Conservation (phyloP, 2,329 filamentous ascomycete species). For the Pyricularia sp. region DNA sequence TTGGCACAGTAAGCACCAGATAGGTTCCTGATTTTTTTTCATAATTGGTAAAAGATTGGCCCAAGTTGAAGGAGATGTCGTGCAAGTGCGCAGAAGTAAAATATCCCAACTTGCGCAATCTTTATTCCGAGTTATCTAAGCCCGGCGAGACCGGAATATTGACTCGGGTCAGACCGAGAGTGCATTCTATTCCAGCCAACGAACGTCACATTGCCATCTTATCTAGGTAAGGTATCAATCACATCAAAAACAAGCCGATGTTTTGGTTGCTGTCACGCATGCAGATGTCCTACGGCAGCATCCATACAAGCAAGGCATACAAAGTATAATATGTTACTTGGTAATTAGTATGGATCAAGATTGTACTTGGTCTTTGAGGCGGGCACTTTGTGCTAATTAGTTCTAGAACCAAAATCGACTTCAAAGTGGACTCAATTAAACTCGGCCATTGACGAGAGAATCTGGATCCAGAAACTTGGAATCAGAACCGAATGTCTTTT, state of each 20-base stretch:
- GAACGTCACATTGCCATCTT: constrained; percentile 24
- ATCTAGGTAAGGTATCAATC: not conserved
- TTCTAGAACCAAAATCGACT: not conserved
- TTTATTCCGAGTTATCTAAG: not conserved
- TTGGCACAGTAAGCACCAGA: not conserved
- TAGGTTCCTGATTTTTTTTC: not conserved
- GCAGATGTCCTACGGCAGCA: no score
- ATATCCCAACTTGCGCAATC: not conserved
- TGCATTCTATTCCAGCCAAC: constrained; percentile 12
- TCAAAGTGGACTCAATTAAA: not conserved
- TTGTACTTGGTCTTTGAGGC: no score
- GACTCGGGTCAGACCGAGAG: not conserved
- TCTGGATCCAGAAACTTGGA: not conserved
- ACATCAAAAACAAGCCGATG: no score
- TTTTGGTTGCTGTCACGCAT: no score
- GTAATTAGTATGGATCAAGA: no score
- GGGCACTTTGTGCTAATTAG: no score
- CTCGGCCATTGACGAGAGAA: not conserved
- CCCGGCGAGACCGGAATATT: not conserved
- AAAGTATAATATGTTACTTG: no score
- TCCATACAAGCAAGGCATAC: no score
- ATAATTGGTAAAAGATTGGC: not conserved
- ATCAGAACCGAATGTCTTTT: not conserved
- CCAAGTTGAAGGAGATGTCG: not conserved
- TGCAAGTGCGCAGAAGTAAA: not conserved